Percentiles rank a stretch among this genome's conserved stretches.
phyloP scores from a whole-genome alignment of 257 asterid genomes.

The Jacaranda copaia region DNA sequence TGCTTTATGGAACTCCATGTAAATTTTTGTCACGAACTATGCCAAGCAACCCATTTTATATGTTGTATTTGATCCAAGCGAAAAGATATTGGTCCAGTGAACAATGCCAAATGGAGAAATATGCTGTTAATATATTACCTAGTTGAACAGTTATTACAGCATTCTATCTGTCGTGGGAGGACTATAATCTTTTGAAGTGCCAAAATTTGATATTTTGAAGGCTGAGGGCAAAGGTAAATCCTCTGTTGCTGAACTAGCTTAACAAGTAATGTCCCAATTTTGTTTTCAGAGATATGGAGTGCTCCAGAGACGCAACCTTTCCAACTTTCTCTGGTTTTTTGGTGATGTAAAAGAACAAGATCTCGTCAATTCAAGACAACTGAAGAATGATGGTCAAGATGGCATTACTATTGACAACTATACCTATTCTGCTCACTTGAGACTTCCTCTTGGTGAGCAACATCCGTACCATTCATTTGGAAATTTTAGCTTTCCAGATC shows the following conservation, averaged over 20 bases:
- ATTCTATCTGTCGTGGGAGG: background rate
- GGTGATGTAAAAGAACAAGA: slow-evolving; percentile 51
- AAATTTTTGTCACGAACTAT: background rate
- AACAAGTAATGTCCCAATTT: slow-evolving; percentile 17
- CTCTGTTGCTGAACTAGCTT: background rate
- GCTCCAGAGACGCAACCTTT: slow-evolving; percentile 54
- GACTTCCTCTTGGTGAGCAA: slow-evolving; percentile 61
- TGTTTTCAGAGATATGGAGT: slow-evolving; percentile 58
- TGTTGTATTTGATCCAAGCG: background rate
- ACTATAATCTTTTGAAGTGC: background rate
- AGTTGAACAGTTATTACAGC: background rate
- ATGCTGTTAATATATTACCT: background rate
- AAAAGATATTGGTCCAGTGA: background rate
- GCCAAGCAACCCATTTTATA: background rate
- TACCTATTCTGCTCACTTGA: slow-evolving; percentile 53
- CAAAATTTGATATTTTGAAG: background rate
- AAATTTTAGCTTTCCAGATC: slow-evolving; percentile 54
- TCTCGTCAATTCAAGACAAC: slow-evolving; percentile 52
- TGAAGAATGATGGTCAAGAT: slow-evolving; percentile 54
- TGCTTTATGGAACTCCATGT: background rate
- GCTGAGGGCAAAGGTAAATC: background rate
- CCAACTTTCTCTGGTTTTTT: slow-evolving; percentile 57
- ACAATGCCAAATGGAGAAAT: background rate
- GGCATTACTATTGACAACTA: slow-evolving; percentile 65
- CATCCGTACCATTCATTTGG: slow-evolving; percentile 50